Base-by-base conservation (phyloP, 2,329 filamentous ascomycete genomes). In the Colletotrichum higginsianum region DNA sequence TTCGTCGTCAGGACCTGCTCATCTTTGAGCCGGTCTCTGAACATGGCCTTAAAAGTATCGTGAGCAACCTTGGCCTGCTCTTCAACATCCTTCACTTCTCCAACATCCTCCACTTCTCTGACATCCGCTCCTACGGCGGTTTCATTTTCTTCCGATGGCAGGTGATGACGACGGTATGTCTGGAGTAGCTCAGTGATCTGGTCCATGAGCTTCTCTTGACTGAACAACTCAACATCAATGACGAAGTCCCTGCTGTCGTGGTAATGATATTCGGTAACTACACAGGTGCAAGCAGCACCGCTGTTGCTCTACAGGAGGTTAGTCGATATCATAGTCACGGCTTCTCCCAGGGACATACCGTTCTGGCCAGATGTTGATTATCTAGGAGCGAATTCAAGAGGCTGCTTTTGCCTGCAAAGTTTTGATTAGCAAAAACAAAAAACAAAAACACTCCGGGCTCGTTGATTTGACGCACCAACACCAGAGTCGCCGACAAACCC, bases 401-500 rank as follows among this genome's bases (percentile, higher is more conserved):
- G 68, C 85, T 87, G 67, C 85, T 87, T 77, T 87, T 87, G 0
- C 85, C 85, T 82, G 40, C 2, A 0, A 4, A 1, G 18, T 11
- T 26, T 11, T 15, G 13, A 56, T 71, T 44, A 60, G 60, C 15
- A 13, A 44, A 44, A n/a, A 0, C 3, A 2, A 21, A 18, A 13
- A 44, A 44, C 16, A 0, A 5, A 2, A 21, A 18, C 6, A 12
- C 9, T 21, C 23, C 15, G 38, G 9, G 35, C 64, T 21, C 30
- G 9, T 44, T 42, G 52, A 5, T 13, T 26, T 18, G 69, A 13
- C 80, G 74, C 74, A 84, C 84, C 83, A 44, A 82, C 84, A 4
- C 85, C 86, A 15, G 85, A 85, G 71, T 86, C 85, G 0, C 86
- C 86, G 0, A 87, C 83, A 49, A 87, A 82, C 0, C 84, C 85